Evolutionary conservation across 225 moss, liverwort and hornwort genomes (phyloP), one percentile per base, ranked within the genome.

Genomic region (Asterella californica): DNA sequence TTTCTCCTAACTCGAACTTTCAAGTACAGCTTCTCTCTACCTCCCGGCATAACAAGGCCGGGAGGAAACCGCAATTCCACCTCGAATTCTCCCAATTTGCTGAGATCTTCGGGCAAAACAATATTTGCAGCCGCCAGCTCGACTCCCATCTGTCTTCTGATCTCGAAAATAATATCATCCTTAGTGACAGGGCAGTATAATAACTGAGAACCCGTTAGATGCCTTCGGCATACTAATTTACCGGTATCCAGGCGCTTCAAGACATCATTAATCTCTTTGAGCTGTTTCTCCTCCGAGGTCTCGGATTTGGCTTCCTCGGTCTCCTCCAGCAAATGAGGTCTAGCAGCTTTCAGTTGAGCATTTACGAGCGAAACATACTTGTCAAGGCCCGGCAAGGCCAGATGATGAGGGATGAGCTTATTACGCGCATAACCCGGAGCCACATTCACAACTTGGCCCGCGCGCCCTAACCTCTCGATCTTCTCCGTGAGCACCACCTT

Each of bases 401-500:
- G 80, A 86, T 89, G 87, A 71, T 92, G 92, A 45, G 97, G 97
- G 73, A 99, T 95, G 75, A 99, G 84, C 77, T 93, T 93, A 80
- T 99, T 99, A 46, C 97, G 93, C 50, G 97, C 93, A 80, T 91
- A 99, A 72, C 95, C 97, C 72, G 94, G 92, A 84, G 93, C 93
- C 54, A 99, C 99, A 63, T 82, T 92, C 81, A 99, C 99, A 79
- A 99, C 94, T 81, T 95, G 88, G n/a, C n/a, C n/a, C n/a, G n/a
- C n/a, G n/a, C n/a, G 87, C 72, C 99, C 99, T 49, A 99, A 80
- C 48, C 91, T 90, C 79, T 93, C 93, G 64, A 99, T 90, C 49
- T 90, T 88, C 95, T 87, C 84, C 33, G 84, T 82, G n/a, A 87
- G 79, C 59, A 87, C 84, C 12, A 87, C 84, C 62, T 87, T 84